phyloP scores from a whole-genome alignment of 2,329 filamentous ascomycete genomes.

The Colletotrichum siamense region DNA sequence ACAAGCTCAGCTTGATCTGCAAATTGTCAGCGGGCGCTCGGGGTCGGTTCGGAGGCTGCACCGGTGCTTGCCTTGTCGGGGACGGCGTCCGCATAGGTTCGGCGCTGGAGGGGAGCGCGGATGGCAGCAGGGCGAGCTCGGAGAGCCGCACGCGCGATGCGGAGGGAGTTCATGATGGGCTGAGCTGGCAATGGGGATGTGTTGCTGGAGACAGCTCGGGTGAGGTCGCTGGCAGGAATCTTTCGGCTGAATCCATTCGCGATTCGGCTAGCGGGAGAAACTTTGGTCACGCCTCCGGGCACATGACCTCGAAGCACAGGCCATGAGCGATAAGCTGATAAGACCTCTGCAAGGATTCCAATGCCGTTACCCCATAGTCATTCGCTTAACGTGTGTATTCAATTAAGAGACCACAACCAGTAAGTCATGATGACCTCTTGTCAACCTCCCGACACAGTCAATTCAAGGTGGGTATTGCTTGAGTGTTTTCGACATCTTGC shows the following conservation, averaged over 20 bases:
- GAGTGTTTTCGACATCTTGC: neutral
- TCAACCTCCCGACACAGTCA: neutral
- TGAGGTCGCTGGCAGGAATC: constrained; percentile 53
- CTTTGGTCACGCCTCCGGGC: constrained; percentile 32
- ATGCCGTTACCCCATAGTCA: neutral
- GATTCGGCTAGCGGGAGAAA: constrained; percentile 44
- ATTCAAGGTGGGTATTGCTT: neutral
- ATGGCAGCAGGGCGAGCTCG: constrained; percentile 80
- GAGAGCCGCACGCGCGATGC: constrained; percentile 88
- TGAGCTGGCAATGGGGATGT: constrained; percentile 54
- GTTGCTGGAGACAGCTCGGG: constrained; percentile 49
- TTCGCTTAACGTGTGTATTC: neutral
- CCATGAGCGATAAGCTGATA: neutral
- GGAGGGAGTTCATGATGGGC: constrained; percentile 88
- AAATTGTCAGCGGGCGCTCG: constrained; percentile 30
- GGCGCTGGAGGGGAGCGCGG: constrained; percentile 78
- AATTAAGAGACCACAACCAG: neutral
- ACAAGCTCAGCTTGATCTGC: constrained; percentile 95
- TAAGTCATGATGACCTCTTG: neutral
- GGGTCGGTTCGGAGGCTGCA: constrained; percentile 27
- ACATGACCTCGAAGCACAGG: constrained; percentile 31
- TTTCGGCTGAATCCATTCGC: constrained; percentile 46
- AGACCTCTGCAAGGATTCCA: neutral
- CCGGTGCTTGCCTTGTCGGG: constrained; percentile 72
- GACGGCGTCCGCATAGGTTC: constrained; percentile 89